A percentile compares a stretch with the other conserved stretches of the same genome.
phyloP scores from a whole-genome alignment of 352 stramenopile genomes.

The Pythium sukuiense region DNA sequence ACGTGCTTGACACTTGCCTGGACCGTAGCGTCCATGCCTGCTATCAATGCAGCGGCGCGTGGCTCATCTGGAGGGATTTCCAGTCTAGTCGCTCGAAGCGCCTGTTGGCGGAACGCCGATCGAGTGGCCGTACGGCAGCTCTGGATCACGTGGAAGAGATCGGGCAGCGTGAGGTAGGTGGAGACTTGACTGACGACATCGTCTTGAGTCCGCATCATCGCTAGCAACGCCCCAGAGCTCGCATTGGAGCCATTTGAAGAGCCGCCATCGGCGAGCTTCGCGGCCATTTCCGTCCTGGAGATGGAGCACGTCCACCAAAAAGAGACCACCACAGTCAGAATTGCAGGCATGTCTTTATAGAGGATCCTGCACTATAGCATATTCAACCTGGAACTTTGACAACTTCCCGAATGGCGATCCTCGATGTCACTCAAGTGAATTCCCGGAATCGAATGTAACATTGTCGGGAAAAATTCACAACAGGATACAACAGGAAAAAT shows the following conservation, averaged over 20 bases:
- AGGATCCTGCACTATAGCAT: neutral
- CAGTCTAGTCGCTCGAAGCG: constrained; percentile 18
- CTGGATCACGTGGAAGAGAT: constrained; percentile 23
- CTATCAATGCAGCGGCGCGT: constrained; percentile 7
- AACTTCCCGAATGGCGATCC: neutral
- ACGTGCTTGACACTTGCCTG: constrained; percentile 11
- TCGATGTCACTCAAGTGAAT: neutral
- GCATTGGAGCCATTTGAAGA: neutral
- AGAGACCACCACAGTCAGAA: neutral
- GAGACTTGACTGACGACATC: constrained; percentile 23
- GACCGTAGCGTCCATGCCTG: constrained; percentile 7
- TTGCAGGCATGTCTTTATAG: neutral
- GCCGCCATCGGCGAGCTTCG: neutral
- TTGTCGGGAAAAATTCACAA: constrained; percentile 2
- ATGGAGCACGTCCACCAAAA: neutral
- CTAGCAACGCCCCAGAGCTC: constrained; percentile 10
- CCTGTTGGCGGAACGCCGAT: constrained; percentile 22
- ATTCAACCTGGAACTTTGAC: neutral
- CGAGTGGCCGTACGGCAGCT: constrained; percentile 17
- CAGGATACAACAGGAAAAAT: no score
- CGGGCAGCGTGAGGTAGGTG: constrained; percentile 22
- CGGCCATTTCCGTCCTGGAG: neutral
- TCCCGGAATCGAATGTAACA: neutral
- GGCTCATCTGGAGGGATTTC: constrained; percentile 14
- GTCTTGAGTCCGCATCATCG: constrained; percentile 26